phyloP scores from a whole-genome alignment of 78 protist species.

The Polysphondylium violaceum region DNA sequence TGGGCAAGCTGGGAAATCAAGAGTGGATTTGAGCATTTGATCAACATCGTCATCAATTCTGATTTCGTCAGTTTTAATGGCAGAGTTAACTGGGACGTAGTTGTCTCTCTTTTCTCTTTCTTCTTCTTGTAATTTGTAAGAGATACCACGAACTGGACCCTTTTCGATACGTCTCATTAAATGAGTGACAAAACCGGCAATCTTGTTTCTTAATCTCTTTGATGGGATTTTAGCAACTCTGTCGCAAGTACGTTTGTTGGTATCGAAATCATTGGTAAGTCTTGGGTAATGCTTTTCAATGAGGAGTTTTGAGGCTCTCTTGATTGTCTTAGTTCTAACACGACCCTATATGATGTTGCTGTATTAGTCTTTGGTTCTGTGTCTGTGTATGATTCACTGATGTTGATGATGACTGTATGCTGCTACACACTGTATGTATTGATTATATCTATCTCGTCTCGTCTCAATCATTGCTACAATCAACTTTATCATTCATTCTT shows the following conservation, averaged over 20 bases:
- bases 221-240: constrained; percentile 98
- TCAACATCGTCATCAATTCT: constrained; percentile 77
- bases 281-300: constrained; percentile 99
- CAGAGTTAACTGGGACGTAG: constrained; percentile 98
- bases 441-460: no score
- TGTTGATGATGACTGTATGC: no score
- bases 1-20: constrained; percentile 56
- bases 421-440: no score
- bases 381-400: no score
- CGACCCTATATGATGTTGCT: constrained; percentile 95
- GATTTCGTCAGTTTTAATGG: constrained; percentile 87
- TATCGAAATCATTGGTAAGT: constrained; percentile 98
- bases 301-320: constrained; percentile 98
- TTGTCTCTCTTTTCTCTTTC: constrained; percentile 99
- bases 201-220: constrained; percentile 99
- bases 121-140: constrained; percentile 99
- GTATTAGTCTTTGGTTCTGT: no score
- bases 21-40: constrained; percentile 84
- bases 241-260: constrained; percentile 97
- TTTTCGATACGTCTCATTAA: constrained; percentile 97
- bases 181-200: constrained; percentile 99
- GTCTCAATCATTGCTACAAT: no score
- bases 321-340: constrained; percentile 99
- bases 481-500: no score
- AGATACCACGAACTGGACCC: constrained; percentile 99